Evolutionary conservation across 306 rosid species (phyloP).

Genomic region (Abrus precatorius): DNA sequence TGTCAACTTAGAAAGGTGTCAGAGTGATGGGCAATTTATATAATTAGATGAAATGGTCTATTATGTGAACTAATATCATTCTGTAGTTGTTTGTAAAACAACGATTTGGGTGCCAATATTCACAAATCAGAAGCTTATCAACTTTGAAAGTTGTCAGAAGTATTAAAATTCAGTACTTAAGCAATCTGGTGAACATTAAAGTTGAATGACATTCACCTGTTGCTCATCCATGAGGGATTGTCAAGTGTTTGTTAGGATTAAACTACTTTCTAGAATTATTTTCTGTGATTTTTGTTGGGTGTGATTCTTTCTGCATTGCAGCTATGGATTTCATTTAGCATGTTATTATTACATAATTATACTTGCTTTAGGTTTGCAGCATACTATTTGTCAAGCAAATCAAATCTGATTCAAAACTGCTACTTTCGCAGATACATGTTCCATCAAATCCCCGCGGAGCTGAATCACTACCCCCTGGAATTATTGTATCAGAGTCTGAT

Average conservation of each 20-base stretch:
- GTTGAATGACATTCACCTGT: slow-evolving; percentile 2
- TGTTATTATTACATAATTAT: slow-evolving; percentile 15
- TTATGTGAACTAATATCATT: not conserved
- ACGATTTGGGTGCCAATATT: slow-evolving; percentile 11
- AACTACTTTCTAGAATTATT: slow-evolving; percentile 22
- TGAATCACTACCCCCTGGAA: slow-evolving; percentile 88
- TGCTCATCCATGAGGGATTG: not conserved
- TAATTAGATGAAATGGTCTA: slow-evolving; percentile 20
- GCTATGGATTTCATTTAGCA: slow-evolving; percentile 10
- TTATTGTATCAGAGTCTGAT: slow-evolving; percentile 87
- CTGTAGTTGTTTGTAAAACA: slow-evolving; percentile 8
- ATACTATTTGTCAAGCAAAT: slow-evolving; percentile 26
- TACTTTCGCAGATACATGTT: slow-evolving; percentile 67
- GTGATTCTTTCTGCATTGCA: slow-evolving; percentile 33
- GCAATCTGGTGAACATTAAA: slow-evolving; percentile 18
- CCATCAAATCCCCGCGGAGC: slow-evolving; percentile 96
- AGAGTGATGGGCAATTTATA: not conserved
- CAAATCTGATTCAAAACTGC: slow-evolving; percentile 41
- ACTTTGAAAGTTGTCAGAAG: slow-evolving; percentile 27
- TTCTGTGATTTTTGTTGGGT: not conserved
- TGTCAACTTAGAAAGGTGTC: slow-evolving; percentile 10
- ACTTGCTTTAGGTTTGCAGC: slow-evolving; percentile 34
- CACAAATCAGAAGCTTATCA: slow-evolving; percentile 9
- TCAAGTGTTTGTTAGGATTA: not conserved
- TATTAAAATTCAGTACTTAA: slow-evolving; percentile 15